Base-by-base conservation (phyloP, 129 eudicot species). In the Sambucus nigra region DNA sequence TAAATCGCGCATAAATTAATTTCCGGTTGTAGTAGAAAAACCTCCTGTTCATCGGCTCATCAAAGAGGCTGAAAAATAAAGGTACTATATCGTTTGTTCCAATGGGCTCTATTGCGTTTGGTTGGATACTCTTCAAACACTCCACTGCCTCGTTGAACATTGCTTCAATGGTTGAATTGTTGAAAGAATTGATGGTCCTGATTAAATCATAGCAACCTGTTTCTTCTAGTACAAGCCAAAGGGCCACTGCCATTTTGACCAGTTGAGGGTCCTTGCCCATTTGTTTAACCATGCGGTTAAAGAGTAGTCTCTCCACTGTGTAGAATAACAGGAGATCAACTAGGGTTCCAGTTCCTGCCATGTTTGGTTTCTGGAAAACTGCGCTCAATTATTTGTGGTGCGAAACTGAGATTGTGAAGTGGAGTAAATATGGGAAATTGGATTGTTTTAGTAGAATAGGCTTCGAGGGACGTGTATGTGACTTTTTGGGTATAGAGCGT, bases 181-280 rank as follows among this genome's bases (percentile, higher is more conserved):
- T 39, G n/a, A 51, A 49, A 12, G 59, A 25, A 11, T 62, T 26
- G 24, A 62, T 51, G 11, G 13, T 35, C 11, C 58, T 9, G n/a
- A 48, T 50, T 24, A 62, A 16, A 17, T 62, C 50, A 38, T 23
- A 52, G 57, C 21, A 62, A 17, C 68, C 68, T 18, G 51, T 62
- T 18, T 62, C 58, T 51, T 62, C 68, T 7, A 62, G 57, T 16
- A 62, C 12, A 8, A 62, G 59, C 68, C 68, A 62, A 22, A 62
- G 45, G 5, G 59, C 68, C 17, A 62, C 23, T 38, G 50, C 58
- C 50, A 23, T 20, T 26, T 51, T 62, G 11, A 51, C 58, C 0
- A 32, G 40, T 1, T 33, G 32, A 19, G 68, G 68, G 38, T 23
- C 51, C 41, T 16, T 47, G 8, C 55, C 20, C 66, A 61, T 29